Evolutionary conservation across 2,329 filamentous ascomycete species (phyloP).

Genomic region (Thielaviopsis cerberus): DNA sequence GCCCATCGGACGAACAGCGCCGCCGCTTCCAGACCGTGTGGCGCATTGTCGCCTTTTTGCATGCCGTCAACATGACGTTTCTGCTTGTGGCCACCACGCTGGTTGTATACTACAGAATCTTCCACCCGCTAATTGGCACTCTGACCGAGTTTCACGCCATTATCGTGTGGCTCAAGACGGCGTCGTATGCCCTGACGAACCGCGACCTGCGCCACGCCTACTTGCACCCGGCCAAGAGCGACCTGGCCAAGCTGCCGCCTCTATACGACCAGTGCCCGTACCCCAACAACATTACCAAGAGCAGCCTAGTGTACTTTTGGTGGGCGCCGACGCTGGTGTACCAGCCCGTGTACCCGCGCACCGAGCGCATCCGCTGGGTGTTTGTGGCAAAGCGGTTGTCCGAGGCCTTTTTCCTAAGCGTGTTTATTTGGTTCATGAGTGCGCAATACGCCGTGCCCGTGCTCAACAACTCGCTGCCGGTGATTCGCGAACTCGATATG

Average conservation of each 20-base stretch:
- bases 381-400: constrained; percentile 70
- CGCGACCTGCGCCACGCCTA: constrained; percentile 83
- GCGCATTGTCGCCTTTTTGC: constrained; percentile 60
- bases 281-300: constrained; percentile 72
- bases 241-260: constrained; percentile 54
- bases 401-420: constrained; percentile 59
- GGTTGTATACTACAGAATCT: constrained; percentile 76
- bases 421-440: constrained; percentile 88
- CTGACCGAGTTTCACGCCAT: constrained; percentile 80
- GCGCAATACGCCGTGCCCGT: constrained; percentile 89
- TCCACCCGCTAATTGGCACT: constrained; percentile 86
- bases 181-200: constrained; percentile 92
- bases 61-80: constrained; percentile 66
- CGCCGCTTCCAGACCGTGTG: constrained; percentile 57
- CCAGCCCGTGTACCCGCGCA: constrained; percentile 87
- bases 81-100: constrained; percentile 66
- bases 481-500: constrained; percentile 64
- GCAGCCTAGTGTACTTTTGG: constrained; percentile 90
- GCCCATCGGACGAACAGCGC: constrained; percentile 37
- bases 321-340: constrained; percentile 93
- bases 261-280: constrained; percentile 75
- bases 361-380: constrained; percentile 60
- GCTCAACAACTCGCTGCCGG: constrained; percentile 72
- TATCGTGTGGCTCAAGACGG: constrained; percentile 89
- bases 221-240: constrained; percentile 52